Conservation (phyloP, 225 moss, liverwort and hornwort genomes). For the Pleurozium schreberi region DNA sequence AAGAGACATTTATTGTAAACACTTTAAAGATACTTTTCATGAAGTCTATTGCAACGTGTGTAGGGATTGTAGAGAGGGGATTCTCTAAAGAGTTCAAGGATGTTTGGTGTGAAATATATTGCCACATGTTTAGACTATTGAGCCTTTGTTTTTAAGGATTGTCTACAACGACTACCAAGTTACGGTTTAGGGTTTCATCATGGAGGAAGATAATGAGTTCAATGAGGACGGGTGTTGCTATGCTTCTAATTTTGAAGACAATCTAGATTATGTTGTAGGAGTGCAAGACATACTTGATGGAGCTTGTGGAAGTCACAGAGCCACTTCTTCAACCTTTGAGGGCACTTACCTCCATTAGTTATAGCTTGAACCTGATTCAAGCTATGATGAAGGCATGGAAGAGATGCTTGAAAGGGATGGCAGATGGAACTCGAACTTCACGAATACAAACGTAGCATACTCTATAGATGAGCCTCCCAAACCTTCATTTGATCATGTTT, state of each 20-base stretch:
- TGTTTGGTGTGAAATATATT: background rate
- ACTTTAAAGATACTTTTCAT: too few species aligned
- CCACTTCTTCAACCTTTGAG: background rate
- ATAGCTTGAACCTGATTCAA: background rate
- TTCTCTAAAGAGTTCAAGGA: background rate
- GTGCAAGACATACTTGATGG: background rate
- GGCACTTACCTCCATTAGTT: background rate
- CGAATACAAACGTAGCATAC: accelerated
- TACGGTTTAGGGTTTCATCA: too few species aligned
- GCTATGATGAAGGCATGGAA: background rate
- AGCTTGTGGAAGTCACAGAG: background rate
- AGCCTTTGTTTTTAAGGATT: background rate
- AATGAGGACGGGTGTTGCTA: too few species aligned
- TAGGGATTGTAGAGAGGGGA: background rate
- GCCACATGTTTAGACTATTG: too few species aligned
- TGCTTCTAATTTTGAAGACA: too few species aligned
- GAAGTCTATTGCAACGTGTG: background rate
- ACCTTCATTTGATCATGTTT: background rate
- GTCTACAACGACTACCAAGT: background rate
- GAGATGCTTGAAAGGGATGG: accelerated
- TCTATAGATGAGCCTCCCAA: background rate
- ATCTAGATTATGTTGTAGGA: background rate
- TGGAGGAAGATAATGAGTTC: too few species aligned
- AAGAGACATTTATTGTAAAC: too few species aligned
- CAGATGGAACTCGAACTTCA: accelerated